phyloP scores from a whole-genome alignment of 2,329 filamentous ascomycete species.

The Leptoxyphium fumago region DNA sequence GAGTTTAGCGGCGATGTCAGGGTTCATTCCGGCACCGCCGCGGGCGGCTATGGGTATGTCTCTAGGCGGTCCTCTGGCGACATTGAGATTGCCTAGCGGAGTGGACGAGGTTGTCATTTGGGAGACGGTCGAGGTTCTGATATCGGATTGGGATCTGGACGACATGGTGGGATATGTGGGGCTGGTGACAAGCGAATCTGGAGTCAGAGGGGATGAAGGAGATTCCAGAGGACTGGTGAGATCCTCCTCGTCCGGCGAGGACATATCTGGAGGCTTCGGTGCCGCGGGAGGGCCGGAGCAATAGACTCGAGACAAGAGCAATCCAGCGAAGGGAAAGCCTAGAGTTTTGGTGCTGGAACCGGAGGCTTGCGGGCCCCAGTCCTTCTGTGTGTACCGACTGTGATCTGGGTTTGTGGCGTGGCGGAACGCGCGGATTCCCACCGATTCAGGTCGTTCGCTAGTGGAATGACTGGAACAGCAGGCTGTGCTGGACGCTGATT shows the following conservation, averaged over 20 bases:
- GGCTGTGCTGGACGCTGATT: too few relatives aligned
- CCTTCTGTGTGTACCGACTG: neutral
- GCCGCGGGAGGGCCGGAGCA: too few relatives aligned
- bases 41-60: slow-evolving; percentile 28
- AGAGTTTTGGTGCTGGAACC: neutral
- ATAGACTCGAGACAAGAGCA: too few relatives aligned
- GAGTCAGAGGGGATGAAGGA: slow-evolving; percentile 4
- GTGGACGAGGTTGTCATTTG: slow-evolving; percentile 73
- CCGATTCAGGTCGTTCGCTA: too few relatives aligned
- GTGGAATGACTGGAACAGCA: too few relatives aligned
- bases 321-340: too few relatives aligned
- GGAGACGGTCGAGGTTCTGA: slow-evolving; percentile 40
- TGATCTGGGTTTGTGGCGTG: slow-evolving; percentile 9
- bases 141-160: slow-evolving; percentile 36
- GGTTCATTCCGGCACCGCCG: slow-evolving; percentile 31
- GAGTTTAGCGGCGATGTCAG: slow-evolving; percentile 54
- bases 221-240: slow-evolving; percentile 2
- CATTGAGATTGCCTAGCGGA: slow-evolving; percentile 61
- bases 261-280: slow-evolving; percentile 1
- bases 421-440: slow-evolving; percentile 2
- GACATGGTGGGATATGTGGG: slow-evolving; percentile 31
- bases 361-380: neutral
- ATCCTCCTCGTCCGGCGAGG: slow-evolving; percentile 1
- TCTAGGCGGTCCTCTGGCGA: slow-evolving; percentile 40
- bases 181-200: neutral